Conservation (phyloP, 768 basidiomycete genomes). For the Hygrocybe punicea region DNA sequence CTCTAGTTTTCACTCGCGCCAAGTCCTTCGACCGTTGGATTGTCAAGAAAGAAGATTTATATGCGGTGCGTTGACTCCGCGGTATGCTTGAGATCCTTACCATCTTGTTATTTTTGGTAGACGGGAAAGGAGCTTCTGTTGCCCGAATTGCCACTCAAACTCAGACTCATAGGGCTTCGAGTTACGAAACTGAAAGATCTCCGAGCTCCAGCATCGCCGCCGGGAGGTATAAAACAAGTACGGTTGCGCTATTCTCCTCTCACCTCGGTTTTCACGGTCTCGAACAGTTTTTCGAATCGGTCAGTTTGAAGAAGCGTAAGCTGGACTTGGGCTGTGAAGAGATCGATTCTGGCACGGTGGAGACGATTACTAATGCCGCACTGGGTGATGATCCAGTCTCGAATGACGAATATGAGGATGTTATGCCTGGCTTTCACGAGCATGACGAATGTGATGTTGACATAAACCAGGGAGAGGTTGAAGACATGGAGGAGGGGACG, state of each 20-base stretch:
- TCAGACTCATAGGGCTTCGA: slow-evolving; percentile 85
- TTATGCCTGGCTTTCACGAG: slow-evolving; percentile 56
- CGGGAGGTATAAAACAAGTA: slow-evolving; percentile 72
- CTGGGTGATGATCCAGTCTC: background rate
- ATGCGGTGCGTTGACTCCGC: slow-evolving; percentile 45
- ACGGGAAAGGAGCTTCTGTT: slow-evolving; percentile 79
- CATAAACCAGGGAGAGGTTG: slow-evolving; percentile 18
- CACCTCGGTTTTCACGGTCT: background rate
- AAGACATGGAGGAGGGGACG: slow-evolving; percentile 14
- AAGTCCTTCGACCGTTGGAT: slow-evolving; percentile 76
- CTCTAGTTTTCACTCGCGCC: slow-evolving; percentile 73
- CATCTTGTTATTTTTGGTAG: slow-evolving; percentile 32
- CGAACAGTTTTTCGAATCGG: slow-evolving; percentile 57
- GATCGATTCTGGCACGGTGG: background rate
- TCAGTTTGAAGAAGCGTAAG: slow-evolving; percentile 40
- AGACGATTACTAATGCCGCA: background rate
- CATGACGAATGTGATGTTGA: slow-evolving; percentile 42
- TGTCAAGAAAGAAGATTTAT: slow-evolving; percentile 74
- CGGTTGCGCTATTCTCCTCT: slow-evolving; percentile 13
- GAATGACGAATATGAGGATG: slow-evolving; percentile 20
- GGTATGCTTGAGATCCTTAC: slow-evolving; percentile 1
- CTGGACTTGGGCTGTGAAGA: slow-evolving; percentile 20
- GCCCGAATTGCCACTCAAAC: slow-evolving; percentile 71
- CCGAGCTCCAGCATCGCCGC: slow-evolving; percentile 39
- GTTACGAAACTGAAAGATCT: slow-evolving; percentile 89